These are phyloP conservation scores for Malus sieversii DNA, from an alignment of 306 rosid species.

Conservation along the genomic window DNA sequence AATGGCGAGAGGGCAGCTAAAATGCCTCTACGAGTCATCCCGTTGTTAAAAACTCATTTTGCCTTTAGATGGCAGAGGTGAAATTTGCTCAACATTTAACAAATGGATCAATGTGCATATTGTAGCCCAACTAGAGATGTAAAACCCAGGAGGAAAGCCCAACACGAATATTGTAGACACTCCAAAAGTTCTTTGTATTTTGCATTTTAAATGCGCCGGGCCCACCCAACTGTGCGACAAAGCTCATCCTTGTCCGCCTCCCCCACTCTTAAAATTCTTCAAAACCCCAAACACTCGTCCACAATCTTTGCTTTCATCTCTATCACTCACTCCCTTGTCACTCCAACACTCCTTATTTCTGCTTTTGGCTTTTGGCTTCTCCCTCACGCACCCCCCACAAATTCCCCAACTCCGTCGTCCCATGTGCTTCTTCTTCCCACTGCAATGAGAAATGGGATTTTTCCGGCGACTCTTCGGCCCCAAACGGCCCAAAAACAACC, in stretches of 20 bases:
- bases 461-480: conserved; percentile 78
- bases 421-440: background rate
- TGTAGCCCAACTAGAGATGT: background rate
- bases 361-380: background rate
- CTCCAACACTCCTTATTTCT: background rate
- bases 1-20: fast-evolving
- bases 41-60: too few relatives aligned
- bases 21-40: too few relatives aligned
- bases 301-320: background rate
- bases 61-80: background rate
- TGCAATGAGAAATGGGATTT: conserved; percentile 61
- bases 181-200: background rate
- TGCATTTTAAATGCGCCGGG: background rate
- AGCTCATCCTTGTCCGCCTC: background rate
- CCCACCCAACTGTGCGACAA: background rate
- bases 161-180: too few relatives aligned
- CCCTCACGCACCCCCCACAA: background rate
- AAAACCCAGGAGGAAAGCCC: too few relatives aligned
- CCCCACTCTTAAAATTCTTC: background rate
- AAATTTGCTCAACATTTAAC: background rate
- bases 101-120: background rate
- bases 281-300: background rate
- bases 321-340: background rate
- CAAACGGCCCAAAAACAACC: conserved; percentile 21
- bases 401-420: background rate